Evolutionary conservation across 176 grass and related monocot species (phyloP), one percentile per base, ranked within the genome.

Genomic region (Dactylis glomerata): DNA sequence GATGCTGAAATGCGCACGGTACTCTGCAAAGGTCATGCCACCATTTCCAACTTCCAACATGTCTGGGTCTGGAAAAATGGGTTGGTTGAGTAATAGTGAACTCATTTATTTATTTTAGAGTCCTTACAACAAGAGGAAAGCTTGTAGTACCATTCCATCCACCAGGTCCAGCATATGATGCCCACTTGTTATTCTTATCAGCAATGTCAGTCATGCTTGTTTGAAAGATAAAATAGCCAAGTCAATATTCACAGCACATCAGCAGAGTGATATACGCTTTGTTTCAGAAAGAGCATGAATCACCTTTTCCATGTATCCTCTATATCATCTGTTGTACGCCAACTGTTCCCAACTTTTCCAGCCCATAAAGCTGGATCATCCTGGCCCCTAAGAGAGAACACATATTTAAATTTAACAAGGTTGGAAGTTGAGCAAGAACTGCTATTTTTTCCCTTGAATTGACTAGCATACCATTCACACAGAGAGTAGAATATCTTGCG

Each of bases 331-430:
- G 96, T 98, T 36, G 96, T 98, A 55, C 93, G 91, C 96, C 96
- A 98, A 90, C 93, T 98, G 86, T 95, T 98, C 64, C 96, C 93
- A 87, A 98, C 81, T 82, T 92, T 92, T 33, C 73, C 87, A 81
- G 96, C 96, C 96, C 96, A 98, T 76, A 98, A 93, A 24, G 96
- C 93, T 79, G 96, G 96, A 87, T 98, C 89, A 75, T 95, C 91
- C 78, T 82, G 77, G 52, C 96, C 96, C 96, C 96, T 98, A 82
- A 86, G 38, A 92, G 51, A 83, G 5, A 81, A 45, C 23, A 79
- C 26, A 87, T 3, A 45, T 86, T 2, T 5, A 55, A 41, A 67
- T 15, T 65, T 16, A 87, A 68, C 10, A 78, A 52, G 5, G 1
- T 80, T 84, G 46, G 67, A 77, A 44, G 41, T 63, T 87, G 14